Percentiles rank a stretch among this genome's conserved stretches.
Conservation (phyloP, 306 rosid species). For the Castanea mollissima region DNA sequence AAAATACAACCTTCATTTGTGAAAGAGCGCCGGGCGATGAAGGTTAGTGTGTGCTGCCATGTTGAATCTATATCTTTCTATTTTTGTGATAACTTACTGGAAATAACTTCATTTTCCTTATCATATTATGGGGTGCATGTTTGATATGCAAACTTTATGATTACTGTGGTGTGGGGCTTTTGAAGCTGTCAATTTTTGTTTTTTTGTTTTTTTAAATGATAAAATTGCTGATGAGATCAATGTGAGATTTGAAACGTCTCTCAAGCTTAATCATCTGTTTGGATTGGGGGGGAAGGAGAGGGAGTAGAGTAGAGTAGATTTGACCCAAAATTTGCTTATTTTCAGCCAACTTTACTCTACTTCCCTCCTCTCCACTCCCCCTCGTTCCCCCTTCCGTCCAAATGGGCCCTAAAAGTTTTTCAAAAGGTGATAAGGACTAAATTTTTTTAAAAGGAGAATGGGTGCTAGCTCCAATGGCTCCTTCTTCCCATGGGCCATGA, state of each 20-base stretch:
- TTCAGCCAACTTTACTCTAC: too few species aligned
- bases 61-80: neutral
- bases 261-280: neutral
- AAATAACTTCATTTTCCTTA: neutral
- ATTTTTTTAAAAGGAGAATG: neutral
- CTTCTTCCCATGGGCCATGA: too few species aligned
- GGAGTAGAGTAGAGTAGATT: too few species aligned
- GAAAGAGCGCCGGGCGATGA: slow-evolving; percentile 95
- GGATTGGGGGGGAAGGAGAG: too few species aligned
- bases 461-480: too few species aligned
- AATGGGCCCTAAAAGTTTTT: neutral
- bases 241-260: neutral
- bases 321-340: too few species aligned
- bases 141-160: neutral
- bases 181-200: neutral
- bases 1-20: slow-evolving; percentile 97
- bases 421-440: neutral
- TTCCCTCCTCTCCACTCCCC: too few species aligned
- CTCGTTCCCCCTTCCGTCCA: neutral
- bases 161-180: neutral
- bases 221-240: neutral
- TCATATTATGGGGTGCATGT: neutral
- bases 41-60: slow-evolving; percentile 42
- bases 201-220: neutral
- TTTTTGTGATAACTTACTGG: neutral